Percentiles rank a stretch among this genome's conserved stretches.
These are phyloP conservation scores for Lentinula raphanica DNA, from an alignment of 768 basidiomycete species.

Conservation along the genomic window DNA sequence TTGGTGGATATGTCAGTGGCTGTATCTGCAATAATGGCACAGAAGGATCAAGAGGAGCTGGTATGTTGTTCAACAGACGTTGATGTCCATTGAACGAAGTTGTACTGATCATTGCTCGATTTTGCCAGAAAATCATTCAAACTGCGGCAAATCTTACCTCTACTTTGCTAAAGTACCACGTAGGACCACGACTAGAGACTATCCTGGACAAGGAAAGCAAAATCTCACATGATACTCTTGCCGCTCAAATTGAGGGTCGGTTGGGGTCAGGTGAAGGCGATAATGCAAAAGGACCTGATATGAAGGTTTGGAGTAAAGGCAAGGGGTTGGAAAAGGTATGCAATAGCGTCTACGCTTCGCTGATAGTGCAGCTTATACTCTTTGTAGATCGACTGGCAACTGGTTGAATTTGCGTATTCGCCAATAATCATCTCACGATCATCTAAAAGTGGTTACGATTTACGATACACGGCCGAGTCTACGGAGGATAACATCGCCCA, in stretches of 20 bases:
- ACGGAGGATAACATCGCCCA: constrained; percentile 77
- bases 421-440: constrained; percentile 95
- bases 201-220: constrained; percentile 91
- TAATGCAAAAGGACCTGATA: constrained; percentile 79
- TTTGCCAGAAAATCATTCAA: constrained; percentile 66
- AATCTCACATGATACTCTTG: constrained; percentile 82
- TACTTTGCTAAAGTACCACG: constrained; percentile 79
- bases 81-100: background rate
- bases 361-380: constrained; percentile 1
- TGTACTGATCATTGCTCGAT: constrained; percentile 9
- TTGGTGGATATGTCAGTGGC: constrained; percentile 73
- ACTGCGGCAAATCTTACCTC: constrained; percentile 76
- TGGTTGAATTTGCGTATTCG: constrained; percentile 89
- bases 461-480: constrained; percentile 83
- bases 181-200: constrained; percentile 81
- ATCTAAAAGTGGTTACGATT: constrained; percentile 78
- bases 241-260: constrained; percentile 80
- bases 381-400: constrained; percentile 77
- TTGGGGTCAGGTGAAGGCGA: constrained; percentile 82
- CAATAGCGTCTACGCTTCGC: constrained; percentile 9
- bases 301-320: constrained; percentile 86
- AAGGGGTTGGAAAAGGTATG: constrained; percentile 71
- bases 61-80: constrained; percentile 31
- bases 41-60: constrained; percentile 89
- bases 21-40: constrained; percentile 73